Evolutionary conservation across 192 early-diverging fungal species (phyloP).

Genomic region (Fimicolochytrium jonesii): DNA sequence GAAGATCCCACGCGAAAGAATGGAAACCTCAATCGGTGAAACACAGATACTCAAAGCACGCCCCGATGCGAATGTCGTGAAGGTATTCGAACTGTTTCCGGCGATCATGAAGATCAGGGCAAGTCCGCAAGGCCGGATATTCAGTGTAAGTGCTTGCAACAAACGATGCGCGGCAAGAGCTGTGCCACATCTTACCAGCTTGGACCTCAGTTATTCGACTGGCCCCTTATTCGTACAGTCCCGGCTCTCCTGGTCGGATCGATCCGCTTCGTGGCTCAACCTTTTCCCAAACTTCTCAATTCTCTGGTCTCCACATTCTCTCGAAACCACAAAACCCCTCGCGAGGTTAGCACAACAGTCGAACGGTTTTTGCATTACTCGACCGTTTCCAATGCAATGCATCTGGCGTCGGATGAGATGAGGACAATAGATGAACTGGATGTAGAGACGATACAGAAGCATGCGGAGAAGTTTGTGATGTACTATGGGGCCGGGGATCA

Average conservation of each 20-base stretch:
- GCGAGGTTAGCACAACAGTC: constrained; percentile 53
- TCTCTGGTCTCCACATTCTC: constrained; percentile 8
- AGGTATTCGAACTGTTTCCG: constrained; percentile 72
- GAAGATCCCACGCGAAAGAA: no score
- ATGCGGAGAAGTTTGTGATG: constrained; percentile 64
- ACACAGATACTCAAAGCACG: constrained; percentile 56
- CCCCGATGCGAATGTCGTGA: constrained; percentile 58
- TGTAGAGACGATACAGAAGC: constrained; percentile 50
- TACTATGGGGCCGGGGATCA: constrained; percentile 73
- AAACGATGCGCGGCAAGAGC: not conserved
- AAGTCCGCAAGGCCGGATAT: constrained; percentile 65
- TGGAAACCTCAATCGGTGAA: no score
- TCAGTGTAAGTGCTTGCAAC: constrained; percentile 4
- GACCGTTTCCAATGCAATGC: constrained; percentile 50
- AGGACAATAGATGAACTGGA: constrained; percentile 61
- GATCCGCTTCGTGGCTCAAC: not conserved
- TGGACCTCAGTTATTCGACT: not conserved
- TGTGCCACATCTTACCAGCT: not conserved
- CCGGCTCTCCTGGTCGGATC: constrained; percentile 36
- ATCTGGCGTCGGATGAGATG: constrained; percentile 76
- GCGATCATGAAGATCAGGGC: constrained; percentile 70
- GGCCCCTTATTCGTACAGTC: constrained; percentile 28
- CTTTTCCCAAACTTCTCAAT: not conserved
- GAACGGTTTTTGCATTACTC: constrained; percentile 57
- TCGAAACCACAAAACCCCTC: constrained; percentile 7